Evolutionary conservation across 2,329 filamentous ascomycete species (phyloP).

Genomic region (Pseudogymnoascus sp.): DNA sequence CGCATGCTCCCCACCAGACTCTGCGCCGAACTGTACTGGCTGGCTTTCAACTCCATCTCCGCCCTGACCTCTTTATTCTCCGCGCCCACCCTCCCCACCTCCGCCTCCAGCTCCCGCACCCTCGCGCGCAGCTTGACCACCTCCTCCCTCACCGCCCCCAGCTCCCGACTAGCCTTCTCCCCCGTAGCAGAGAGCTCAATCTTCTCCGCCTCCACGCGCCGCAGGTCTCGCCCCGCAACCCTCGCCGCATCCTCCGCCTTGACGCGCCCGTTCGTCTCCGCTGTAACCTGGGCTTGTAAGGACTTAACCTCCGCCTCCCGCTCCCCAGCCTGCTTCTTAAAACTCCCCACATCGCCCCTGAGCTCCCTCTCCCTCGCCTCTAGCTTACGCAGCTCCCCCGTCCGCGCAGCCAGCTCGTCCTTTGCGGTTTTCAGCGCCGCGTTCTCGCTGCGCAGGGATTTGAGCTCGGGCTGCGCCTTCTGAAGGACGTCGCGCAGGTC

Average conservation of each 20-base stretch:
- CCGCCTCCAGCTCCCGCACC: conserved; percentile 63
- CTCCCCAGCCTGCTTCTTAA: conserved; percentile 62
- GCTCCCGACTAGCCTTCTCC: conserved; percentile 63
- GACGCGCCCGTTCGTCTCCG: conserved; percentile 62
- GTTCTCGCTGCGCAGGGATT: conserved; percentile 68
- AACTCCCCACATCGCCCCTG: conserved; percentile 60
- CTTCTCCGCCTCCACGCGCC: conserved; percentile 70
- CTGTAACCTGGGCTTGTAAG: conserved; percentile 68
- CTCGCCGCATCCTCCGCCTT: conserved; percentile 74
- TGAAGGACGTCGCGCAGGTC: conserved; percentile 72
- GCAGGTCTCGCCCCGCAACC: conserved; percentile 66
- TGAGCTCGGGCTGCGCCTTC: conserved; percentile 80
- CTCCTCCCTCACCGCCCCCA: conserved; percentile 66
- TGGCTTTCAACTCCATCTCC: conserved; percentile 74
- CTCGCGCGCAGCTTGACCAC: conserved; percentile 55
- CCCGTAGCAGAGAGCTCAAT: conserved; percentile 65
- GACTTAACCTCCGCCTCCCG: conserved; percentile 70
- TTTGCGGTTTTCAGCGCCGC: conserved; percentile 64
- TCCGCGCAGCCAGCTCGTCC: conserved; percentile 60
- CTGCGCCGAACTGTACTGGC: conserved; percentile 79
- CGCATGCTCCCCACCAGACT: conserved; percentile 85
- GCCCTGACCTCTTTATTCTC: conserved; percentile 64
- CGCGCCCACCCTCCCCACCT: conserved; percentile 57
- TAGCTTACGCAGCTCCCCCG: conserved; percentile 60
- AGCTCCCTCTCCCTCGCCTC: conserved; percentile 79